phyloP scores from a whole-genome alignment of 148 eudicot genomes.

The Cornus suecica region DNA sequence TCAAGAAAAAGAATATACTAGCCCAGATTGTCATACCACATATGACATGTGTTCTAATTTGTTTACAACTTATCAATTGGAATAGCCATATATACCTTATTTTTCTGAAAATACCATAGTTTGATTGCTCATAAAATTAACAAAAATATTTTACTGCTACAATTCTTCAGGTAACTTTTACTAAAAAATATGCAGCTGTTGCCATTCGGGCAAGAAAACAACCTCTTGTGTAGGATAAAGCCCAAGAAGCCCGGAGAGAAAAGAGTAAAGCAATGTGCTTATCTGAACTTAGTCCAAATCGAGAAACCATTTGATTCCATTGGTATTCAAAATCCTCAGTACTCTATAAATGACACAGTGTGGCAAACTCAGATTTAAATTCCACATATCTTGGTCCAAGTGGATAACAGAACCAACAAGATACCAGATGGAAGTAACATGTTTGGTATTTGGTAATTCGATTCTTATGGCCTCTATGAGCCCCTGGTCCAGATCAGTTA shows the following conservation, averaged over 20 bases:
- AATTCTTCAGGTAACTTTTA: too few relatives aligned
- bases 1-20: too few relatives aligned
- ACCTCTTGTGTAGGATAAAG: conserved; percentile 25
- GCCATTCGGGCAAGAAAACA: conserved; percentile 31
- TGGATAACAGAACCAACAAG: conserved; percentile 35
- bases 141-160: too few relatives aligned
- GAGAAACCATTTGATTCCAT: conserved; percentile 31
- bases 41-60: too few relatives aligned
- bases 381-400: conserved; percentile 30
- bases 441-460: conserved; percentile 35
- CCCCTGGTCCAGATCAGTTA: conserved; percentile 36
- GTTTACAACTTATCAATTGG: too few relatives aligned
- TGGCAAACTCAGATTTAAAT: conserved; percentile 34
- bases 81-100: too few relatives aligned
- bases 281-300: conserved; percentile 28
- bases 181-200: conserved; percentile 24
- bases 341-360: conserved; percentile 20
- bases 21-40: too few relatives aligned
- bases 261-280: conserved; percentile 24
- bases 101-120: too few relatives aligned
- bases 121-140: too few relatives aligned
- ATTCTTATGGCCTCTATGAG: conserved; percentile 31
- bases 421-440: conserved; percentile 29
- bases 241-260: conserved; percentile 32
- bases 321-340: conserved; percentile 31